A percentile compares a stretch with the other conserved stretches of the same genome.
Evolutionary conservation across 2,329 filamentous ascomycete species (phyloP).

Genomic region (Blumeriella jaapii): DNA sequence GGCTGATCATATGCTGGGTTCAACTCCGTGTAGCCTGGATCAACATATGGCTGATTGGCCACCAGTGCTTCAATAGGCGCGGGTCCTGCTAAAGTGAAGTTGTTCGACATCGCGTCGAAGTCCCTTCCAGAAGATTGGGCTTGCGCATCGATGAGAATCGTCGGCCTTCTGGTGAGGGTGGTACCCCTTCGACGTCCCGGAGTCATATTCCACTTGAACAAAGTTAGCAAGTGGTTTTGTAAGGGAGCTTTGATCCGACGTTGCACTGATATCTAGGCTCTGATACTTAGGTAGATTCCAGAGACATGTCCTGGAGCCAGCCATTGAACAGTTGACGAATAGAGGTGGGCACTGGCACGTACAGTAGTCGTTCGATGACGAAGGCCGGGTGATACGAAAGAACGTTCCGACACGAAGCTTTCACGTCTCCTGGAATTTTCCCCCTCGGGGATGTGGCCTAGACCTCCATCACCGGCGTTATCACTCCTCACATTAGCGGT

Average conservation of each 20-base stretch:
- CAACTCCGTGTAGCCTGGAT: constrained; percentile 31
- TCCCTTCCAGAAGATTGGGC: constrained; percentile 8
- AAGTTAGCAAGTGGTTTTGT: no score
- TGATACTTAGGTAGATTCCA: no score
- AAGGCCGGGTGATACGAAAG: constrained; percentile 10
- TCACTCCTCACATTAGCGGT: constrained; percentile 2
- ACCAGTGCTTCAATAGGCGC: constrained; percentile 15
- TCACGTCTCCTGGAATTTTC: no score
- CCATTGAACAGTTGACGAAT: no score
- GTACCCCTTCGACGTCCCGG: constrained; percentile 5
- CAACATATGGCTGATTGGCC: constrained; percentile 29
- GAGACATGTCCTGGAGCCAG: no score
- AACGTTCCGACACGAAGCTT: constrained; percentile 9
- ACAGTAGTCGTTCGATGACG: constrained; percentile 9
- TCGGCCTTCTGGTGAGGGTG: constrained; percentile 10
- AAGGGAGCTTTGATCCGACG: no score
- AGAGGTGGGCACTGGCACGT: no score
- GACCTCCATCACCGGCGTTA: constrained; percentile 3
- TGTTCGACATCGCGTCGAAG: constrained; percentile 11
- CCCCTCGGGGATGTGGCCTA: constrained; percentile 7
- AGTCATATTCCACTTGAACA: constrained; percentile 8
- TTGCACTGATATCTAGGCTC: no score
- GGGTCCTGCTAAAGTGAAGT: constrained; percentile 24
- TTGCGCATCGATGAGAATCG: constrained; percentile 5
- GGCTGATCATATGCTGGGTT: constrained; percentile 44